Percentiles rank a stretch among this genome's conserved stretches.
phyloP scores from a whole-genome alignment of 2,329 filamentous ascomycete genomes.

The Ascochyta viciae-villosae region DNA sequence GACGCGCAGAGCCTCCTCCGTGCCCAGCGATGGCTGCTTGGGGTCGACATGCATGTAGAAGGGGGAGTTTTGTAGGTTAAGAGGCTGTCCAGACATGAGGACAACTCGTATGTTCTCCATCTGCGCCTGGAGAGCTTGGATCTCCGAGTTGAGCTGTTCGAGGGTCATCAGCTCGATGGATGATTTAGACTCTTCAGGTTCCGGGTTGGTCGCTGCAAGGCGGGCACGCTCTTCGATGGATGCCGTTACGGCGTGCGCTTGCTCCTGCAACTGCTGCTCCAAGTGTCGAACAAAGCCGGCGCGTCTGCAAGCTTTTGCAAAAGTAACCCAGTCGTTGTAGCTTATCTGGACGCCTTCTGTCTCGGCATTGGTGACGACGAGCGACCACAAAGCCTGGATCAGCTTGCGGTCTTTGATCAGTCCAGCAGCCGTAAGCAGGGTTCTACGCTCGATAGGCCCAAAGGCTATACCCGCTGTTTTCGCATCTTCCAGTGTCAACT shows the following conservation, averaged over 20 bases:
- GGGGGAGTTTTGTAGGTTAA: conserved; percentile 45
- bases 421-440: conserved; percentile 40
- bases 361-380: conserved; percentile 32
- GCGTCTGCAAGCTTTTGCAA: conserved; percentile 42
- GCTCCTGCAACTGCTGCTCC: conserved; percentile 30
- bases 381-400: conserved; percentile 42
- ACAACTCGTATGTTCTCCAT: conserved; percentile 38
- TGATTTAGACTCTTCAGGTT: neutral
- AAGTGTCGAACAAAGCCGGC: conserved; percentile 33
- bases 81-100: conserved; percentile 42
- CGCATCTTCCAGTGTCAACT: conserved; percentile 34
- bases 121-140: conserved; percentile 33
- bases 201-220: neutral
- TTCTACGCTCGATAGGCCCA: conserved; percentile 30
- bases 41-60: conserved; percentile 49
- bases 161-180: conserved; percentile 17
- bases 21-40: conserved; percentile 26
- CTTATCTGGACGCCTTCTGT: conserved; percentile 28
- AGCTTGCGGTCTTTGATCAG: conserved; percentile 29
- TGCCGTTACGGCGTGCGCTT: conserved; percentile 35
- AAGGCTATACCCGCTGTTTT: conserved; percentile 27
- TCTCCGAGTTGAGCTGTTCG: conserved; percentile 23
- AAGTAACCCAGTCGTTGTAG: conserved; percentile 42
- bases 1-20: conserved; percentile 40
- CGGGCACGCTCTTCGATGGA: conserved; percentile 18